Percentiles rank a stretch among this genome's conserved stretches.
These are phyloP conservation scores for Alternaria gaisen DNA, from an alignment of 2,329 filamentous ascomycete species.

Conservation along the genomic window DNA sequence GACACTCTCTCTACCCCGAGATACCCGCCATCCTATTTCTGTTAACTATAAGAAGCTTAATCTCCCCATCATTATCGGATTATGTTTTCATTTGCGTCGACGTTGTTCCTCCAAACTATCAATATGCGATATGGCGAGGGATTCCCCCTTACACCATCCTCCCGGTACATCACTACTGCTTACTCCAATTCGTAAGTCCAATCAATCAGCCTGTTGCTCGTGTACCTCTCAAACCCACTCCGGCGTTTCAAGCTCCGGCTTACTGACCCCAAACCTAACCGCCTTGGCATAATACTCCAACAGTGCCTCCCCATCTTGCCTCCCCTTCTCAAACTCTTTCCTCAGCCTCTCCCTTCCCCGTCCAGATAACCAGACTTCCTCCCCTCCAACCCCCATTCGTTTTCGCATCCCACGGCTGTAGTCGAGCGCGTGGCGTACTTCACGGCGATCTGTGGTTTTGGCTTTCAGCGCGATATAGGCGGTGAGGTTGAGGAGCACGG, in stretches of 20 bases:
- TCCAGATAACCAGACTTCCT: conserved; percentile 25
- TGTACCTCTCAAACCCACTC: conserved; percentile 23
- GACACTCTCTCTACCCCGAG: conserved; percentile 3
- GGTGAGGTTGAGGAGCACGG: conserved; percentile 34
- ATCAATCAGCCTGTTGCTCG: not conserved
- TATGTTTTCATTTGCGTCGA: not conserved
- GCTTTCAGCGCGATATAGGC: conserved; percentile 31
- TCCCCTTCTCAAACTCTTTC: conserved; percentile 24
- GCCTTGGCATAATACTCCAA: conserved; percentile 38
- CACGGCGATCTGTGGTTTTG: conserved; percentile 30
- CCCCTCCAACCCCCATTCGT: conserved; percentile 26
- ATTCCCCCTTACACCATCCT: not conserved
- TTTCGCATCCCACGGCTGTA: conserved; percentile 33
- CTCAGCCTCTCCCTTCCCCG: conserved; percentile 22
- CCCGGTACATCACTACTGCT: not conserved
- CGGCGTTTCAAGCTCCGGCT: conserved; percentile 25
- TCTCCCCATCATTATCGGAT: not conserved
- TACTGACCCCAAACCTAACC: conserved; percentile 32
- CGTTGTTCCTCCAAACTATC: not conserved
- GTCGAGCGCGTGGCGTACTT: conserved; percentile 35
- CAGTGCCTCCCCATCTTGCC: conserved; percentile 26
- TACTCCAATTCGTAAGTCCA: not conserved
- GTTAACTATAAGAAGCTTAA: not conserved
- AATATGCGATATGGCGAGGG: not conserved
- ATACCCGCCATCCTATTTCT: conserved; percentile 2